phyloP scores from a whole-genome alignment of 306 rosid species.

The Vachellia collinsii region DNA sequence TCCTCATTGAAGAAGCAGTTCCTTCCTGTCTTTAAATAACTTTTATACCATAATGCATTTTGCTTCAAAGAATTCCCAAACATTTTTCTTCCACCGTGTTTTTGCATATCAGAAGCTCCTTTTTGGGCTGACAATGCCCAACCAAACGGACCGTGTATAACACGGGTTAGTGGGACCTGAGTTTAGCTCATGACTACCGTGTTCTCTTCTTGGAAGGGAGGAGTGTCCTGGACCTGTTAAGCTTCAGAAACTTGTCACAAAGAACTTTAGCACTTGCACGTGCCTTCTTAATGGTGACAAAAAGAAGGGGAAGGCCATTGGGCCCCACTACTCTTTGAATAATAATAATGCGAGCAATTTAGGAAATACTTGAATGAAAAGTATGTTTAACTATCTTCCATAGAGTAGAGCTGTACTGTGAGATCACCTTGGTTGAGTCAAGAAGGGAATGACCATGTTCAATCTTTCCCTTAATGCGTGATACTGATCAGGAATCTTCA shows the following conservation, averaged over 20 bases:
- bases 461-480: neutral
- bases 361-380: neutral
- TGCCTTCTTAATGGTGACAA: slow-evolving; percentile 41
- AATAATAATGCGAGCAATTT: neutral
- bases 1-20: too few relatives aligned
- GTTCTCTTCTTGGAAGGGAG: neutral
- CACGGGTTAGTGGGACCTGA: slow-evolving; percentile 30
- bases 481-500: neutral
- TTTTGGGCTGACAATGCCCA: too few relatives aligned
- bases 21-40: too few relatives aligned
- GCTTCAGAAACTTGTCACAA: slow-evolving; percentile 26
- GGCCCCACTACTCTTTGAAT: slow-evolving; percentile 37
- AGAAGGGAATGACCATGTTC: neutral
- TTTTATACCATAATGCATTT: too few relatives aligned
- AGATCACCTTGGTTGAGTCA: slow-evolving; percentile 15
- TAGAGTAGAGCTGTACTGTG: neutral
- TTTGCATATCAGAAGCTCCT: too few relatives aligned
- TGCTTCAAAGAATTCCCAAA: too few relatives aligned
- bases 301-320: slow-evolving; percentile 4
- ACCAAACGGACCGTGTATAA: neutral
- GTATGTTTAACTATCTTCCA: neutral
- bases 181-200: neutral
- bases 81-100: too few relatives aligned
- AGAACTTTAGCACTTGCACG: slow-evolving; percentile 32
- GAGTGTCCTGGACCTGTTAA: neutral